These are phyloP conservation scores for Dalbergia cultrata DNA, from an alignment of 306 rosid species.

Conservation along the genomic window DNA sequence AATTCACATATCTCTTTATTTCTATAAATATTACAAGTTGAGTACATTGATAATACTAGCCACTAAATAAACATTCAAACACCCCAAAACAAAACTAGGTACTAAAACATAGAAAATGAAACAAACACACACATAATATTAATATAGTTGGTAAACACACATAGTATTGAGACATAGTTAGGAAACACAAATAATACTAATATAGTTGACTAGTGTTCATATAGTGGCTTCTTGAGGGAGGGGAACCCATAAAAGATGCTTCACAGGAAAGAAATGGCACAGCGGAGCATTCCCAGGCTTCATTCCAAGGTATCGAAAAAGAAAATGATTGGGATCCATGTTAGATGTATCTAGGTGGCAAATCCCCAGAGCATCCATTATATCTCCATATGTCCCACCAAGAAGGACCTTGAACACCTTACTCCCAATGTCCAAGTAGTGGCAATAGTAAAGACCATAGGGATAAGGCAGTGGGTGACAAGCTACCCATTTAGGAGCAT, in stretches of 20 bases:
- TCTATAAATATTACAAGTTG: no score
- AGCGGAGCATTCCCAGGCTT: constrained; percentile 43
- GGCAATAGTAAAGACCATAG: constrained; percentile 59
- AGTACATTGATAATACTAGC: not conserved
- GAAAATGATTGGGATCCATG: constrained; percentile 50
- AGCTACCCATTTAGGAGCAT: constrained; percentile 58
- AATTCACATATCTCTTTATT: no score
- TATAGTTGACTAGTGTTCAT: not conserved
- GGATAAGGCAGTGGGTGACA: constrained; percentile 60
- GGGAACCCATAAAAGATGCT: constrained; percentile 57
- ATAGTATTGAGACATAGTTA: not conserved
- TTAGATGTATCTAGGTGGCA: constrained; percentile 60
- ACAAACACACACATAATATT: no score
- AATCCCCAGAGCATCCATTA: constrained; percentile 52
- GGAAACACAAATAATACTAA: no score
- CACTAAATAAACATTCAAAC: no score
- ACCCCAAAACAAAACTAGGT: no score
- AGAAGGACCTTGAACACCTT: constrained; percentile 56
- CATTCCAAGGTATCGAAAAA: constrained; percentile 47
- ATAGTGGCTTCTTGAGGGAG: constrained; percentile 34
- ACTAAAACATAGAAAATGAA: no score
- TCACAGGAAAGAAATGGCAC: constrained; percentile 57
- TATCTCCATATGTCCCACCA: constrained; percentile 54
- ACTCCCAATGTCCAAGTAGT: constrained; percentile 48
- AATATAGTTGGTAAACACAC: no score